These are phyloP conservation scores for Achaetomium macrosporum DNA, from an alignment of 2,329 filamentous ascomycete genomes.

Conservation along the genomic window DNA sequence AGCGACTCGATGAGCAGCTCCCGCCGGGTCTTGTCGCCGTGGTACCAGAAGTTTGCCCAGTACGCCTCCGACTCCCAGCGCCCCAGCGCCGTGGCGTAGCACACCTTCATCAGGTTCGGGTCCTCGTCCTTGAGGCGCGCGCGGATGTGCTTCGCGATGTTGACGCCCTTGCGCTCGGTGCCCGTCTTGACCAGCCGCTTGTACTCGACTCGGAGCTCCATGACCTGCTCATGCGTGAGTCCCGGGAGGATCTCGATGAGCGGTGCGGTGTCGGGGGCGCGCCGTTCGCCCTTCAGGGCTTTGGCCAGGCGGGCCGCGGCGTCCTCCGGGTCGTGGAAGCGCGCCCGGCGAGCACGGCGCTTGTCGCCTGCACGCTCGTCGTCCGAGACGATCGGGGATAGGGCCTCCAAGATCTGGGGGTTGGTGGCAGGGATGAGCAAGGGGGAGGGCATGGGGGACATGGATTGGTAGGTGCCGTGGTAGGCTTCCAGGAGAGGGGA, in stretches of 20 bases:
- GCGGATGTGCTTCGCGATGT: conserved; percentile 80
- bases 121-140: conserved; percentile 66
- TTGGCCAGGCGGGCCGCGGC: conserved; percentile 72
- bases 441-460: conserved; percentile 90
- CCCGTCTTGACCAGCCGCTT: conserved; percentile 83
- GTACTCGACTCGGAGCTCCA: conserved; percentile 82
- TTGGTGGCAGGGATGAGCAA: conserved; percentile 48
- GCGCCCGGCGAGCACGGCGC: conserved; percentile 51
- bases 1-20: conserved; percentile 90
- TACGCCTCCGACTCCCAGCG: conserved; percentile 91
- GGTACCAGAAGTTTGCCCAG: conserved; percentile 98
- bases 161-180: conserved; percentile 66
- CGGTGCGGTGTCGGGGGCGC: conserved; percentile 59
- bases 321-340: conserved; percentile 80
- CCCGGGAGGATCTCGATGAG: conserved; percentile 80
- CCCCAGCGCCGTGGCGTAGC: conserved; percentile 83
- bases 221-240: conserved; percentile 79
- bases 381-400: conserved; percentile 49
- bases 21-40: conserved; percentile 73
- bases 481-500: conserved; percentile 90
- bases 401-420: conserved; percentile 39
- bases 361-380: conserved; percentile 40
- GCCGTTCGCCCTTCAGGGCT: conserved; percentile 62
- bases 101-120: conserved; percentile 78
- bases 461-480: conserved; percentile 86